These are phyloP conservation scores for Serendipita indica DNA, from an alignment of 768 basidiomycete genomes.

Conservation along the genomic window DNA sequence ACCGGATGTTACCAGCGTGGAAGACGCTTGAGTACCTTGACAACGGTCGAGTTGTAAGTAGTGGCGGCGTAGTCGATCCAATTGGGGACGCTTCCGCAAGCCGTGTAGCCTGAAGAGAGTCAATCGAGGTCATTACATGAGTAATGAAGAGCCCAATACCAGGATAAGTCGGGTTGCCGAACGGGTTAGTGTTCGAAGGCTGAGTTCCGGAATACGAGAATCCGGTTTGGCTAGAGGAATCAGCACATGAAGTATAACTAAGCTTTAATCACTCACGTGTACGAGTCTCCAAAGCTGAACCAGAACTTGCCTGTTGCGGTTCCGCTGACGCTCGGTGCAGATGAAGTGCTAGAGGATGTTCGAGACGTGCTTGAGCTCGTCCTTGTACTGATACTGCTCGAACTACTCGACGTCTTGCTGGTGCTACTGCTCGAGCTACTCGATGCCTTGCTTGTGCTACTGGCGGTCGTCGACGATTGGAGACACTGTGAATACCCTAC, in stretches of 20 bases:
- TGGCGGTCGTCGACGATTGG: slow-evolving; percentile 15
- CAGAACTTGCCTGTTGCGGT: slow-evolving; percentile 27
- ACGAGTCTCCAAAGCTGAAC: slow-evolving; percentile 38
- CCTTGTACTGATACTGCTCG: slow-evolving; percentile 9
- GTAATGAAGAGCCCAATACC: slow-evolving; percentile 11
- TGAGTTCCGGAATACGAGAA: slow-evolving; percentile 20
- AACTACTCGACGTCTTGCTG: slow-evolving; percentile 14
- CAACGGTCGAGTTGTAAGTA: slow-evolving; percentile 36
- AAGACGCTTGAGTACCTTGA: no score
- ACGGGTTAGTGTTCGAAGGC: slow-evolving; percentile 32
- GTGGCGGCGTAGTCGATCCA: slow-evolving; percentile 44
- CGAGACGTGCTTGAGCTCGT: slow-evolving; percentile 1
- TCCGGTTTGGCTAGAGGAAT: background rate
- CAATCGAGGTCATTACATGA: slow-evolving; percentile 17
- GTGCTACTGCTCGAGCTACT: background rate
- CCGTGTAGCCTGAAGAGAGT: no score
- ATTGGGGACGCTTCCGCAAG: slow-evolving; percentile 37
- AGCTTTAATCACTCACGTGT: background rate
- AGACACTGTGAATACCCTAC: slow-evolving; percentile 30
- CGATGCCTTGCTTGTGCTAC: background rate
- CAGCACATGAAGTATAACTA: background rate
- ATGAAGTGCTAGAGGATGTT: background rate
- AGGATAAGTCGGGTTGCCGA: slow-evolving; percentile 42
- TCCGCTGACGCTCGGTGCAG: slow-evolving; percentile 21
- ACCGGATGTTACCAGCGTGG: no score